Conservation (phyloP, 176 grass and related monocot genomes). For the Carex scoparia region DNA sequence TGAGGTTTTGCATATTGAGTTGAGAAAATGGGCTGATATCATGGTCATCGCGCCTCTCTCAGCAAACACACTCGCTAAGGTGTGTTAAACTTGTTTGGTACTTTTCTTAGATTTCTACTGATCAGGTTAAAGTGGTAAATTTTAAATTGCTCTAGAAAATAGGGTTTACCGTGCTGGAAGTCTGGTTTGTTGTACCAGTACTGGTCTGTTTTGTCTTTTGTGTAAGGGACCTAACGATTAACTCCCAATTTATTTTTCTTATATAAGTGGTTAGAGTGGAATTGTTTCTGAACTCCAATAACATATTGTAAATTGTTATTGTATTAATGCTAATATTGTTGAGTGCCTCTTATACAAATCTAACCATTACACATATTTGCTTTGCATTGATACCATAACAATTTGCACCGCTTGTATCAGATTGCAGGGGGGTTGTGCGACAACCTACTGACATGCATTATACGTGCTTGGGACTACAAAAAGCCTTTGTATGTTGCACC, state of each 20-base stretch:
- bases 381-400: not conserved
- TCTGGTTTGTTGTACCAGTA: not conserved
- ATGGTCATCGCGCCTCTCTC: constrained; percentile 81
- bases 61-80: constrained; percentile 93
- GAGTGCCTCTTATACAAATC: not conserved
- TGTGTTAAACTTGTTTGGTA: constrained; percentile 13
- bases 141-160: not conserved
- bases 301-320: not conserved
- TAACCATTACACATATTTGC: not conserved
- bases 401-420: constrained; percentile 24
- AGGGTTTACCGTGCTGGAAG: not conserved
- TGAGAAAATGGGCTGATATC: constrained; percentile 91
- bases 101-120: not conserved
- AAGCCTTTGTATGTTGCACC: constrained; percentile 79
- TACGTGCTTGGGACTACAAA: constrained; percentile 86
- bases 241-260: not conserved
- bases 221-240: not conserved
- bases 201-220: not conserved
- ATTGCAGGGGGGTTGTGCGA: constrained; percentile 84
- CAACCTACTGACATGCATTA: constrained; percentile 91
- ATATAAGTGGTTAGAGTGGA: not conserved
- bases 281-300: not conserved
- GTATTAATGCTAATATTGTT: too few species aligned
- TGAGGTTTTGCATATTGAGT: constrained; percentile 85
- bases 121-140: not conserved